Base-by-base conservation (phyloP, 2,329 filamentous ascomycete genomes). In the Sclerotinia glacialis region DNA sequence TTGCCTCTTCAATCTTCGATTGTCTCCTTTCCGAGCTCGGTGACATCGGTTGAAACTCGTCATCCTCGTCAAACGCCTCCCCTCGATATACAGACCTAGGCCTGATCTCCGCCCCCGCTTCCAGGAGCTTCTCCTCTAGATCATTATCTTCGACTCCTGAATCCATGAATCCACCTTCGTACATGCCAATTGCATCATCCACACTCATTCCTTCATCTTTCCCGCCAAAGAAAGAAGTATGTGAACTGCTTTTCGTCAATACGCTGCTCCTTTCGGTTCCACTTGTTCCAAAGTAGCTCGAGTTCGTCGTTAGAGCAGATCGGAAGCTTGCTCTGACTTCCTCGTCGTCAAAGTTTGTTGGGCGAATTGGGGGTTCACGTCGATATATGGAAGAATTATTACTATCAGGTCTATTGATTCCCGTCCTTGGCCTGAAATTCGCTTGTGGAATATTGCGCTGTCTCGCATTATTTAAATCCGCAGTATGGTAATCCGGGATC, bases 261-360 rank as follows among this genome's bases (percentile, higher is more conserved):
- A 95, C 83, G 74, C 93, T 97, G 77, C 91, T 96, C 69, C 91
- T 85, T 75, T 94, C 91, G 1, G 92, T 96, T 12, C 84, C 84
- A 69, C 83, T 85, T 8, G 91, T 95, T n/a, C 83, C 75, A 54
- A 76, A 55, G 49, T 72, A 76, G 73, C 85, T 88, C 21, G 86
- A 88, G 65, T 82, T 81, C 4, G 80, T 85, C 4, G 86, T 89
- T 75, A 86, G 78, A 34, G 81, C 83, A 4, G 86, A 89, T 64
- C 85, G 82, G 70, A 85, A 82, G 69, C 86, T 89, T 18, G 83
- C 82, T 31, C 86, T 81, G 31, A 83, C 76, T 68, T 83, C 81
- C 37, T 77, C 75, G 28, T 64, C 67, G 18, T 77, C 74, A 28
- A 71, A 69, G 5, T 69, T 70, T 18, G 68, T 64, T 34, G 75